Base-by-base conservation (phyloP, 2,329 filamentous ascomycete genomes). In the Calonectria montana region DNA sequence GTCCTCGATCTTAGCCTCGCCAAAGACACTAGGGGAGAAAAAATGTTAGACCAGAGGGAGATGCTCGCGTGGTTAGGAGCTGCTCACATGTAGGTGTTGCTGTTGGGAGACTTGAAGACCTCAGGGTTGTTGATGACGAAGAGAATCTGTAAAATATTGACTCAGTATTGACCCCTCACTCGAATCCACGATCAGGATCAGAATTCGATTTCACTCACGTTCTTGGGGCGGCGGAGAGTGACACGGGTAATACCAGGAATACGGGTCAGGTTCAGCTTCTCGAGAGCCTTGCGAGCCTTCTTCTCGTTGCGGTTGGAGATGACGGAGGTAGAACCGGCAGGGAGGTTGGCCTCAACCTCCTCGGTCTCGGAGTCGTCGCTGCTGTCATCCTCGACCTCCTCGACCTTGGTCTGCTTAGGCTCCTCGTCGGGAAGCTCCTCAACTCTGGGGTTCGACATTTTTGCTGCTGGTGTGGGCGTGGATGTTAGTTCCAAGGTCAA, bases 1-100 rank as follows among this genome's bases (percentile, higher is more conserved):
- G 87, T 99, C 97, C 92, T 99, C 97, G 79, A 99, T 98, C 94
- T 99, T 99, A 84, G 97, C 97, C 91, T 99, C 97, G 86, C 97
- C 97, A 85, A 99, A 99, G 87, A 98, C 97, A 88, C 96, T 98
- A 80, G 71, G n/a, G 21, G n/a, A 16, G 9, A 12, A 25, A 23
- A 53, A 50, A 35, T 41, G 61, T 79, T 31, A 74, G 67, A 55
- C 66, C 35, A 72, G 23, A 27, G 57, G 18, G 16, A 25, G 23
- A 29, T 23, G 10, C 2, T 43, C 16, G 55, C 21, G 18, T 18
- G 21, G 39, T 55, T 18, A 31, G 45, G n/a, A 15, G 35, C 47
- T 47, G 86, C 95, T 91, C 88, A 98, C 96, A 99, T 99, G 92
- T 96, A 99, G 85, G 96, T 98, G 92, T 98, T 98, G 94, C 94